phyloP scores from a whole-genome alignment of 202 grass and related monocot genomes.

The Carex arenaria region DNA sequence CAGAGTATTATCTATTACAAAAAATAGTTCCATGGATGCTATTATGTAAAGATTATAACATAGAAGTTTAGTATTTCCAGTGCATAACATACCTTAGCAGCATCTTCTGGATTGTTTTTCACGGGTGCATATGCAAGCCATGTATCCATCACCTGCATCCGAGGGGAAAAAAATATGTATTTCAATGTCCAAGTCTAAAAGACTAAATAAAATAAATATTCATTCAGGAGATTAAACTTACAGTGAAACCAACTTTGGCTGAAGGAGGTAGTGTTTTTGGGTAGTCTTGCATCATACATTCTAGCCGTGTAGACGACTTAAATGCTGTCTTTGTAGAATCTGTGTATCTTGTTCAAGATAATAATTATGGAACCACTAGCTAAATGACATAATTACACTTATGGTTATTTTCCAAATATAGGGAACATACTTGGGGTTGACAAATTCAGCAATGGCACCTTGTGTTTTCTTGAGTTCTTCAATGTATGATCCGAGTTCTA shows the following conservation, averaged over 20 bases:
- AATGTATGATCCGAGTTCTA: conserved; percentile 81
- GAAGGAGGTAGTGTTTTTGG: conserved; percentile 79
- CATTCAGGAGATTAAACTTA: conserved; percentile 24
- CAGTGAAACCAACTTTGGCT: conserved; percentile 94
- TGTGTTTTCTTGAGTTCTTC: conserved; percentile 88
- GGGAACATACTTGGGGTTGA: conserved; percentile 85
- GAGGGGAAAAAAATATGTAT: neutral
- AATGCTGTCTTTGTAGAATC: conserved; percentile 83
- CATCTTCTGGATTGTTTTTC: conserved; percentile 97
- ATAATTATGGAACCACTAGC: conserved; percentile 1
- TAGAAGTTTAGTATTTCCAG: neutral
- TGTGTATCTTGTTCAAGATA: conserved; percentile 47
- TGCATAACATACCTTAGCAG: conserved; percentile 67
- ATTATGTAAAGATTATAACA: neutral
- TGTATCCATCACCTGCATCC: conserved; percentile 71
- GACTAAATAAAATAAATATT: neutral
- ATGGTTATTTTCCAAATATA: conserved; percentile 22
- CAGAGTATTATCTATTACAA: neutral
- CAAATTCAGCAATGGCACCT: conserved; percentile 90
- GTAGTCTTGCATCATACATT: conserved; percentile 99
- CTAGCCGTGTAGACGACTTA: conserved; percentile 89
- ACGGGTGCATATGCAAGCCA: conserved; percentile 97
- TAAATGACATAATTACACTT: conserved; percentile 6
- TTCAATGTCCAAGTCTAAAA: neutral
- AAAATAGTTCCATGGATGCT: neutral